These are phyloP conservation scores for Pseudomassariella vexata DNA, from an alignment of 2,329 filamentous ascomycete genomes.

Conservation along the genomic window DNA sequence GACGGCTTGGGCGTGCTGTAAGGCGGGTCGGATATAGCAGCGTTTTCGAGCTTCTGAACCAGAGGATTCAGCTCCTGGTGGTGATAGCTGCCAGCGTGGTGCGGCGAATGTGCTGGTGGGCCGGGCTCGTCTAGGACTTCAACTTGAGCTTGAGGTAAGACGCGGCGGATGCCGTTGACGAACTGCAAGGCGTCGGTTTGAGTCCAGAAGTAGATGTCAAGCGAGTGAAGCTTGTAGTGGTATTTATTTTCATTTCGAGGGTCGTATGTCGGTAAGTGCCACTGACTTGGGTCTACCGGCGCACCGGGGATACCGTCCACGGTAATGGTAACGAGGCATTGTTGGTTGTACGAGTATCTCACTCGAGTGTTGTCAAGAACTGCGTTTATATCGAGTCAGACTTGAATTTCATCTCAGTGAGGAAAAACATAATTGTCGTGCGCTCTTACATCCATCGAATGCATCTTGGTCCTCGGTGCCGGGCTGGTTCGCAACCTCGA, in stretches of 20 bases:
- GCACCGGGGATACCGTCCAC: conserved; percentile 44
- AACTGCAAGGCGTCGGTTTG: conserved; percentile 66
- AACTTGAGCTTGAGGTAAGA: conserved; percentile 56
- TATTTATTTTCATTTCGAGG: conserved; percentile 70
- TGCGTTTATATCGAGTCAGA: conserved; percentile 23
- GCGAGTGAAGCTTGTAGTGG: conserved; percentile 68
- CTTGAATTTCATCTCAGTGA: conserved; percentile 4
- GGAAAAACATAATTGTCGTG: no score
- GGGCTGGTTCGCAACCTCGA: conserved; percentile 71
- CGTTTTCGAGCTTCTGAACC: conserved; percentile 67
- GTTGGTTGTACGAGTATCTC: conserved; percentile 68
- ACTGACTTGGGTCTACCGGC: conserved; percentile 47
- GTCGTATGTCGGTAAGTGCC: conserved; percentile 72
- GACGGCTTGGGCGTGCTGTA: conserved; percentile 26
- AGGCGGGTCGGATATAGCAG: conserved; percentile 58
- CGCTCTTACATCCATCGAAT: conserved; percentile 64
- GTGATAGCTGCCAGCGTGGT: conserved; percentile 19
- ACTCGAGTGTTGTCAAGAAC: conserved; percentile 61
- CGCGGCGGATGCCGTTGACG: conserved; percentile 59
- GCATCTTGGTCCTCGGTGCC: conserved; percentile 74
- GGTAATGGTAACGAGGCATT: conserved; percentile 62
- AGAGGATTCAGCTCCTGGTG: conserved; percentile 55
- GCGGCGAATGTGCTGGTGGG: conserved; percentile 31
- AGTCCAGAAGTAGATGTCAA: conserved; percentile 79
- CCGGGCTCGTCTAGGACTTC: conserved; percentile 61